These are phyloP conservation scores for Cardamine resedifolia DNA, from an alignment of 345 rosid species.

Conservation along the genomic window DNA sequence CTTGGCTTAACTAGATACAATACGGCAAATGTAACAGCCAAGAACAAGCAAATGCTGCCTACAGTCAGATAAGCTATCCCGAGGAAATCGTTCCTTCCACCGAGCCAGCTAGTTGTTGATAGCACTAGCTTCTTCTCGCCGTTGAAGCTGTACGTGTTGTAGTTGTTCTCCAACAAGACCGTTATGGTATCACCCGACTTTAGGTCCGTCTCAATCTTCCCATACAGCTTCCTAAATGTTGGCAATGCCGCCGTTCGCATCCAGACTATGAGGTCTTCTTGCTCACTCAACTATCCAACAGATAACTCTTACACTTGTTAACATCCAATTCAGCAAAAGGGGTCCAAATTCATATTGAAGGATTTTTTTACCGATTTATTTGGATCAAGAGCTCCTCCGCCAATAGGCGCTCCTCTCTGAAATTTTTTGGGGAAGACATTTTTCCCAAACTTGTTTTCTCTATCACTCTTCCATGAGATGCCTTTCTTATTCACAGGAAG, in stretches of 20 bases:
- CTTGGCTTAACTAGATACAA: constrained; percentile 89
- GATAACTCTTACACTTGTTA: constrained; percentile 1
- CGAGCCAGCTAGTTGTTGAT: constrained; percentile 96
- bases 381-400: constrained; percentile 51
- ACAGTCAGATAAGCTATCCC: constrained; percentile 52
- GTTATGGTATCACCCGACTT: constrained; percentile 48
- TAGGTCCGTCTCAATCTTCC: constrained; percentile 83
- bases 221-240: constrained; percentile 91
- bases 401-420: constrained; percentile 55
- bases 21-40: constrained; percentile 74
- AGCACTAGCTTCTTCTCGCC: constrained; percentile 95
- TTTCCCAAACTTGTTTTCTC: constrained; percentile 80
- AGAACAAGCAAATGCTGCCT: constrained; percentile 49
- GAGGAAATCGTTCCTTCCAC: constrained; percentile 91
- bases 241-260: constrained; percentile 99
- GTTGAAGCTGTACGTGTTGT: constrained; percentile 89
- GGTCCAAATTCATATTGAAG: neutral
- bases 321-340: neutral
- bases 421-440: constrained; percentile 72
- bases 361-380: constrained; percentile 53
- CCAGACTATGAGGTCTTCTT: constrained; percentile 97
- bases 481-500: constrained; percentile 62
- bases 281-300: constrained; percentile 69
- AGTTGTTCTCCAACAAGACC: constrained; percentile 58
- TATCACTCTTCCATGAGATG: constrained; percentile 95